Evolutionary conservation across 768 basidiomycete genomes (phyloP), one percentile per base, ranked within the genome.

Genomic region (Naganishia vaughanmartiniae): DNA sequence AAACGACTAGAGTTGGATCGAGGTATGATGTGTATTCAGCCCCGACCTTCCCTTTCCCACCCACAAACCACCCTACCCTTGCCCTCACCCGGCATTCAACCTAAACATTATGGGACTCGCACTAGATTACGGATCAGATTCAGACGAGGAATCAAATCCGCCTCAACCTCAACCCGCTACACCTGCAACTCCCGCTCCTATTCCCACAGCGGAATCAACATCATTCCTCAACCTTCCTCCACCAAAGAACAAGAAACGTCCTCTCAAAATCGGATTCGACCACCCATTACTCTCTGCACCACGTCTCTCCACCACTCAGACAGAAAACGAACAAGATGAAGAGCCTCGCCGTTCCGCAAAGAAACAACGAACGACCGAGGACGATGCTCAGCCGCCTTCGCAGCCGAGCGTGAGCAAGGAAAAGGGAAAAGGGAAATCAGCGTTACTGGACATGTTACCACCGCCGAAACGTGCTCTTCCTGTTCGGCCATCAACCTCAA

Each of bases 401-500:
- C 17, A 24, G 36, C 30, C 42, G 33, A 55, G 3, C 24, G 17
- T 42, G 42, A 42, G 26, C 21, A 67, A 21, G 55, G 26, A 39
- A 24, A 45, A 42, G 65, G 56, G 57, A 5, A 67, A 60, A 39
- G 71, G 48, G n/a, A 60, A 68, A 51, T 57, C 51, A 28, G 60
- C 74, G 0, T 66, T 81, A 55, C 65, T 81, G 4, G 78, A 76
- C 0, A 77, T 81, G 77, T 67, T 81, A 1, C 80, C 80, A 12
- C 71, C 78, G 34, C 80, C 80, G 0, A 81, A 81, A 68, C 57
- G 65, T 65, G 65, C 65, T 31, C 26, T 65, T n/a, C 26, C 33
- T 45, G n/a, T 42, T 45, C 24, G 2, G 4, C 33, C 19, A 14
- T 5, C 60, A 12, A 57, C 28, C 14, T 30, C 19, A n/a, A 39